Evolutionary conservation across 257 asterid species (phyloP).

Genomic region (Plantago major): DNA sequence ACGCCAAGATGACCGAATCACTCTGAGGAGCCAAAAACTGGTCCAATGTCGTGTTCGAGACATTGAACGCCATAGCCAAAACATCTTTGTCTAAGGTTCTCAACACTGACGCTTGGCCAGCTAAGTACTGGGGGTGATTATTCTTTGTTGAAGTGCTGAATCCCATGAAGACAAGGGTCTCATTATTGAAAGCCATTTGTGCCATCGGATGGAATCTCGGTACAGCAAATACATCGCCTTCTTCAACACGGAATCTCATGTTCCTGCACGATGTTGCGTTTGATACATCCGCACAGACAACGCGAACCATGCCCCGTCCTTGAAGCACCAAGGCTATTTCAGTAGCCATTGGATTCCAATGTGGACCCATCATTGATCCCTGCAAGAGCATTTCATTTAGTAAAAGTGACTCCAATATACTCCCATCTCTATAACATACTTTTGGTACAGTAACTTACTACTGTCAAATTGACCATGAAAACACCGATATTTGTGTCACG

Average conservation of each 20-base stretch:
- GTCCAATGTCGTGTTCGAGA: slow-evolving; percentile 34
- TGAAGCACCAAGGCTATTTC: slow-evolving; percentile 55
- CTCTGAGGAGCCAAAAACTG: slow-evolving; percentile 34
- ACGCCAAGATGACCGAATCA: slow-evolving; percentile 53
- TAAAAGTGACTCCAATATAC: background rate
- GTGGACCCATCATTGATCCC: slow-evolving; percentile 99
- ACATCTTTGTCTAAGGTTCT: slow-evolving; percentile 47
- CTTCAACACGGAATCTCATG: slow-evolving; percentile 46
- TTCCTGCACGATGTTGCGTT: slow-evolving; percentile 30
- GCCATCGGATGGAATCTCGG: slow-evolving; percentile 80
- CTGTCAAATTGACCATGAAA: slow-evolving; percentile 79
- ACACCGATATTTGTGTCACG: slow-evolving; percentile 44
- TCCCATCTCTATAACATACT: background rate
- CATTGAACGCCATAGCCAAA: slow-evolving; percentile 44
- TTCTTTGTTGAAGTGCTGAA: slow-evolving; percentile 42
- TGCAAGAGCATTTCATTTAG: slow-evolving; percentile 7
- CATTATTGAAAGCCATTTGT: slow-evolving; percentile 76
- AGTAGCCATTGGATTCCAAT: slow-evolving; percentile 79
- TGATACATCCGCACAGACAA: slow-evolving; percentile 41
- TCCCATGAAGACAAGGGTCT: slow-evolving; percentile 65
- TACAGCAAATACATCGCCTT: slow-evolving; percentile 66
- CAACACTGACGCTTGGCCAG: slow-evolving; percentile 65
- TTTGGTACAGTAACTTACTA: slow-evolving; percentile 33
- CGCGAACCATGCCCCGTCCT: slow-evolving; percentile 68
- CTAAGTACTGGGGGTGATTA: slow-evolving; percentile 67